Evolutionary conservation across 1,284 basidiomycete genomes (phyloP).

Genomic region (Porodaedalea pini): DNA sequence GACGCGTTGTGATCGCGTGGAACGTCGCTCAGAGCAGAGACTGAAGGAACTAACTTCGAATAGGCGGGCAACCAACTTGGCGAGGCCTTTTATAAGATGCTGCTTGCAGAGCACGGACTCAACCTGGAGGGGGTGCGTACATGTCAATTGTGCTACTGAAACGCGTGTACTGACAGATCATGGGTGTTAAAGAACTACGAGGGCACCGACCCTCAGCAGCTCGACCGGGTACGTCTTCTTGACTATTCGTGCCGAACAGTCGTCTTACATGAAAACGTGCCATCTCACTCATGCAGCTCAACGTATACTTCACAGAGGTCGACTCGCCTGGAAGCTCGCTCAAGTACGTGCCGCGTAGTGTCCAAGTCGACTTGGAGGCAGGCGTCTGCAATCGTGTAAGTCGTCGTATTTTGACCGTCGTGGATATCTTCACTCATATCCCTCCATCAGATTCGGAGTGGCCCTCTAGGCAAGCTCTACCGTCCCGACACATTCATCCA

Average conservation of each 20-base stretch:
- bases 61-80: conserved; percentile 76
- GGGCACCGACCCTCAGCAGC: conserved; percentile 46
- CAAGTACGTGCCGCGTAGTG: conserved; percentile 91
- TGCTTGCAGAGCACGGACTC: conserved; percentile 78
- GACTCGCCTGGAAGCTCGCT: conserved; percentile 37
- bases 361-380: conserved; percentile 89
- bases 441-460: conserved; percentile 53
- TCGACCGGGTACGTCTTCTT: conserved; percentile 38
- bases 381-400: conserved; percentile 81
- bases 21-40: conserved; percentile 25
- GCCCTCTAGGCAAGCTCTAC: conserved; percentile 73
- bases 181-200: conserved; percentile 39
- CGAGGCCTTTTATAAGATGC: conserved; percentile 74
- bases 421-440: neutral
- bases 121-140: conserved; percentile 63
- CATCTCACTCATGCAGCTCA: conserved; percentile 43
- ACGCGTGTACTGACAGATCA: conserved; percentile 1
- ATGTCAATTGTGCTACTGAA: conserved; percentile 4
- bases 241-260: neutral
- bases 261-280: neutral
- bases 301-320: conserved; percentile 72
- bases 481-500: conserved; percentile 86
- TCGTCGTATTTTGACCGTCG: conserved; percentile 7
- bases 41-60: conserved; percentile 18
- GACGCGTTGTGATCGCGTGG: conserved; percentile 3